Base-by-base conservation (phyloP, 1,284 basidiomycete species). In the Cryptococcus sp. region DNA sequence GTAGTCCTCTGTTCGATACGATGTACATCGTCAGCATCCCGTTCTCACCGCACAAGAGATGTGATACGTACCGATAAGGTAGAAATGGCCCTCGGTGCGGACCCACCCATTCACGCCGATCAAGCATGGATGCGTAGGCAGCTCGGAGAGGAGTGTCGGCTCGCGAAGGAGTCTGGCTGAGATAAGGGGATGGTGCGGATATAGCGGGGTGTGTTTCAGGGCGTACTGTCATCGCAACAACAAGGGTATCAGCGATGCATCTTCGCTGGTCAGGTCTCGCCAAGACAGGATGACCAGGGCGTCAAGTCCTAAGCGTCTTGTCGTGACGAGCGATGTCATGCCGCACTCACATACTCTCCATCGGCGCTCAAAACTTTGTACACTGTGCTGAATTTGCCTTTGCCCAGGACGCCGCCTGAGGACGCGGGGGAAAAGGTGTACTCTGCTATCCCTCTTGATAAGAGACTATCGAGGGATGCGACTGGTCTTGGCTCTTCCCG, bases 111-210 rank as follows among this genome's bases (percentile, higher is more conserved):
- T 79, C 3, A 84, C 83, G 43, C 78, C 76, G 43, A 84, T 80
- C 23, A 84, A 74, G 62, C 83, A 83, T 1, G 82, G 83, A 67
- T 84, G 83, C 1, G 81, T 80, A 0, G 81, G 79, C 1, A 85
- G 73, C 65, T 84, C 81, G 1, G 82, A 81, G 16, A 85, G 73
- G 16, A 85, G 75, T 0, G 80, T 82, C 0, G 83, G 83, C 57
- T 85, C 83, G 27, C 83, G 79, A 0, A 85, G 71, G 10, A 85
- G 72, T 5, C 83, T 75, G 0, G 81, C 80, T 2, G 83, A 79
- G 54, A 85, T 84, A 23, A 85, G 73, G 5, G 82, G 82, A 63
- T 85, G 83, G 62, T 85, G 83, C 0, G 82, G 81, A 58, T 83
- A 81, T 19, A 85, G 74, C 3, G 83, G 81, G 2, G 83, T 85